Conservation (phyloP, 805 yeast genomes). For the Wickerhamiella musiphila region DNA sequence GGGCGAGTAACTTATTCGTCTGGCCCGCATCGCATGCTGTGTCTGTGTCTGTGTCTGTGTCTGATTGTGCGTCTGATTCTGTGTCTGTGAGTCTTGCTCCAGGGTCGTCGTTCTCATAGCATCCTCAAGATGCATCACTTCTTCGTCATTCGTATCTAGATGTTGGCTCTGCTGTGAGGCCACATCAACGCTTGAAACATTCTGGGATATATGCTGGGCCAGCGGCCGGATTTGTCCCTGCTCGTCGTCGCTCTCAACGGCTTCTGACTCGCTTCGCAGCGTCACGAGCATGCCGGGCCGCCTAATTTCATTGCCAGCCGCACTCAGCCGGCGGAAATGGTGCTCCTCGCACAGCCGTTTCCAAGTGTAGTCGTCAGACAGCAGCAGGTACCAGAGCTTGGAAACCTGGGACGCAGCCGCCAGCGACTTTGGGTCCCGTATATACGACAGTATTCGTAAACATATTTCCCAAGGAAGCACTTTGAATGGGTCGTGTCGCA, state of each 20-base stretch:
- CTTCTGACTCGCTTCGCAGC: not conserved
- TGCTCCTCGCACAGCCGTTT: conserved; percentile 23
- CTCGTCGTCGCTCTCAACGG: conserved; percentile 5
- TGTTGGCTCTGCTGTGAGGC: no score
- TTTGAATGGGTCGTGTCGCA: conserved; percentile 27
- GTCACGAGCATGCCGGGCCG: not conserved
- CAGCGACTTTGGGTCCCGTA: conserved; percentile 67
- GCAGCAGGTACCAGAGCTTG: conserved; percentile 44
- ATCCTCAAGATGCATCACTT: no score
- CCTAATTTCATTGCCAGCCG: conserved; percentile 18
- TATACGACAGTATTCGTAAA: conserved; percentile 62
- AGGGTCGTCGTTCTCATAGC: no score
- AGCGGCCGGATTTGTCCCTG: conserved; percentile 6
- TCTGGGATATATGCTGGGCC: no score
- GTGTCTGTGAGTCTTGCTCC: not conserved
- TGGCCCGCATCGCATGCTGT: no score
- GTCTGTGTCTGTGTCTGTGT: no score
- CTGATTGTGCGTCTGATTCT: not conserved
- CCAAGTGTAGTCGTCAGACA: conserved; percentile 28
- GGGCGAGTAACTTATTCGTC: no score
- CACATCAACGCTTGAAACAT: no score
- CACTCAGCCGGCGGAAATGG: conserved; percentile 22
- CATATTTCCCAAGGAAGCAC: conserved; percentile 65
- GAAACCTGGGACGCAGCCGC: conserved; percentile 91
- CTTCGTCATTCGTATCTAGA: no score